phyloP scores from a whole-genome alignment of 2,329 filamentous ascomycete species.

The Aspergillus sclerotialis region DNA sequence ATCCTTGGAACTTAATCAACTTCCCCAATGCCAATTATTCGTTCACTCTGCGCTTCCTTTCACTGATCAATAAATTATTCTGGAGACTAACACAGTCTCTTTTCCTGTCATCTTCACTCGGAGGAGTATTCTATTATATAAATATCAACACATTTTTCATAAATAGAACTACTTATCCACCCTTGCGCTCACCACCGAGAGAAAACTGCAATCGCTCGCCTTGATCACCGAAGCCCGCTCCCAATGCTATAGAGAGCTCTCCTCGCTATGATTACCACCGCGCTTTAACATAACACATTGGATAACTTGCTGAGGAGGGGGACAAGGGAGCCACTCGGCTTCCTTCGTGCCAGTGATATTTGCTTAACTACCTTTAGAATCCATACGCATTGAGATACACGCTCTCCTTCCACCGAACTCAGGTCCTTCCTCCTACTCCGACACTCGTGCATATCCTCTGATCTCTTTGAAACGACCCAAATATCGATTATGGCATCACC shows the following conservation, averaged over 20 bases:
- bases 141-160: conserved; percentile 6
- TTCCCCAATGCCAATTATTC: too few species aligned
- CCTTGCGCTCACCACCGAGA: background rate
- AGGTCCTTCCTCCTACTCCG: background rate
- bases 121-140: conserved; percentile 7
- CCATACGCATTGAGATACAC: too few species aligned
- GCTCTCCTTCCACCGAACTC: too few species aligned
- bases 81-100: background rate
- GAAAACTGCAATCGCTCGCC: background rate
- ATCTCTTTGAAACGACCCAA: background rate
- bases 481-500: conserved; percentile 20
- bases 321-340: too few species aligned
- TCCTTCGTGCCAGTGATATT: background rate
- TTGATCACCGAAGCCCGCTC: too few species aligned
- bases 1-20: conserved; percentile 1
- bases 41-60: too few species aligned
- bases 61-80: too few species aligned
- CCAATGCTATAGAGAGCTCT: background rate
- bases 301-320: background rate
- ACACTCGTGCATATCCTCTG: background rate
- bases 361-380: background rate
- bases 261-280: background rate
- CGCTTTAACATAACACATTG: background rate
- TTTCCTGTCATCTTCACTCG: too few species aligned
- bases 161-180: too few species aligned